Percentiles rank a stretch among this genome's conserved stretches.
Conservation (phyloP, 2,329 filamentous ascomycete species). For the Penicillium thymicola region DNA sequence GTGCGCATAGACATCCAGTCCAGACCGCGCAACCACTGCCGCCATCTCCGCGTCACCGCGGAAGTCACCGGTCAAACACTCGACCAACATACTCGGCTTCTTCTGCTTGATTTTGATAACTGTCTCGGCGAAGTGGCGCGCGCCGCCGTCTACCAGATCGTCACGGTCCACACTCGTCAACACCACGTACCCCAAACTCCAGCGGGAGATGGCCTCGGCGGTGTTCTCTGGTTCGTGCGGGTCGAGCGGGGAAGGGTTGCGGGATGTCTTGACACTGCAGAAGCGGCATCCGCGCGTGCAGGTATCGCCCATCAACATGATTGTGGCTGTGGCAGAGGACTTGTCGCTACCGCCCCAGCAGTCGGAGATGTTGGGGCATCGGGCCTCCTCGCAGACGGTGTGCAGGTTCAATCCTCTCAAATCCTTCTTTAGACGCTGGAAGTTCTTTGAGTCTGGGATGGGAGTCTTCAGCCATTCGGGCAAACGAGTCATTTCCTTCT, state of each 20-base stretch:
- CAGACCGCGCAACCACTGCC: conserved; percentile 74
- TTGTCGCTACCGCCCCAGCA: conserved; percentile 95
- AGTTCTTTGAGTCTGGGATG: conserved; percentile 81
- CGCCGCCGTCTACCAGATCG: conserved; percentile 84
- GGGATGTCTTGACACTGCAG: conserved; percentile 90
- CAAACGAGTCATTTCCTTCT: conserved; percentile 68
- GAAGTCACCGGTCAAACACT: conserved; percentile 71
- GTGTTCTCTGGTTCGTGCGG: conserved; percentile 96
- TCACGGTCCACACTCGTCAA: conserved; percentile 92
- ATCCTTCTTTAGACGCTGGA: conserved; percentile 92
- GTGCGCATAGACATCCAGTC: conserved; percentile 93
- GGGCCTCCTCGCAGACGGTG: conserved; percentile 95
- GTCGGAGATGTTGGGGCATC: conserved; percentile 95
- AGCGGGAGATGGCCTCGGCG: conserved; percentile 84
- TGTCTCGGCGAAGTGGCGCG: conserved; percentile 86
- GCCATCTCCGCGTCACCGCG: conserved; percentile 84
- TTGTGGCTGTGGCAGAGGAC: conserved; percentile 88
- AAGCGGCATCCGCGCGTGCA: conserved; percentile 96
- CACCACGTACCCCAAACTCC: conserved; percentile 95
- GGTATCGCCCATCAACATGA: conserved; percentile 99
- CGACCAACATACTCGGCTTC: conserved; percentile 46
- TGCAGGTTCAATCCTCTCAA: conserved; percentile 84
- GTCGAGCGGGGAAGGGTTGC: conserved; percentile 74
- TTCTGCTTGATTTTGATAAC: conserved; percentile 90
- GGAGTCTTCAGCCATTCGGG: conserved; percentile 96